A percentile compares a stretch with the other conserved stretches of the same genome.
These are phyloP conservation scores for Pseudotsuga menziesii DNA, from an alignment of 75 land plant genomes.

Conservation along the genomic window DNA sequence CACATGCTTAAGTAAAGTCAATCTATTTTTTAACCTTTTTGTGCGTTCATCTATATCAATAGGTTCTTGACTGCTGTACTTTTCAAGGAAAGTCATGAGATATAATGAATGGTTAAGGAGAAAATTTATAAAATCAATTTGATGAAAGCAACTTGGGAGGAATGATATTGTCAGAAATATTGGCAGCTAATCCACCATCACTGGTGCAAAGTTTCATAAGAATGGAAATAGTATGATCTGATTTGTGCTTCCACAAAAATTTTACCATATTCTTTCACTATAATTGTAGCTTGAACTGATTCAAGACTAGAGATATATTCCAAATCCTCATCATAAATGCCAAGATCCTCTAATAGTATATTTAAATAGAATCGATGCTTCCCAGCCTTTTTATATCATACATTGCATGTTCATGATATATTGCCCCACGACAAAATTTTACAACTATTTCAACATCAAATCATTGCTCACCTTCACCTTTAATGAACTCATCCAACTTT, in stretches of 20 bases:
- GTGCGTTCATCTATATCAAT: slow-evolving; percentile 25
- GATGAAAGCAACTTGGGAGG: slow-evolving; percentile 68
- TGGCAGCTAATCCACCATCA: slow-evolving; percentile 27
- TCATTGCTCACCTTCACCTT: slow-evolving; percentile 82
- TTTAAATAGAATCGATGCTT: slow-evolving; percentile 91
- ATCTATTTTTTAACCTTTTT: slow-evolving; percentile 61
- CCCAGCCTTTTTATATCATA: slow-evolving; percentile 85
- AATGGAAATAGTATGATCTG: slow-evolving; percentile 74
- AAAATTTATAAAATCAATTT: slow-evolving; percentile 83
- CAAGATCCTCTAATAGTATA: slow-evolving; percentile 90
- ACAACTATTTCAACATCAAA: slow-evolving; percentile 98
- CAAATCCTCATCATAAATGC: slow-evolving; percentile 84
- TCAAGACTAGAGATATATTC: too few relatives aligned
- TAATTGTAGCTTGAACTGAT: slow-evolving; percentile 74
- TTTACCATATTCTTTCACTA: slow-evolving; percentile 92
- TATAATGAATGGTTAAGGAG: slow-evolving; percentile 79
- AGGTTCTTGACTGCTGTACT: slow-evolving; percentile 30
- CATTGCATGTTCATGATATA: slow-evolving; percentile 96
- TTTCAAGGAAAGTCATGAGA: slow-evolving; percentile 83
- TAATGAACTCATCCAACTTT: slow-evolving; percentile 80
- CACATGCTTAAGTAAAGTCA: slow-evolving; percentile 73
- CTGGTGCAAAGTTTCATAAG: slow-evolving; percentile 76
- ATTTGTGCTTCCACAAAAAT: slow-evolving; percentile 83
- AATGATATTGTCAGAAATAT: slow-evolving; percentile 19
- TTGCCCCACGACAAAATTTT: slow-evolving; percentile 88